These are phyloP conservation scores for Populus hybrid DNA, from an alignment of 441 rosid genomes.

Conservation along the genomic window DNA sequence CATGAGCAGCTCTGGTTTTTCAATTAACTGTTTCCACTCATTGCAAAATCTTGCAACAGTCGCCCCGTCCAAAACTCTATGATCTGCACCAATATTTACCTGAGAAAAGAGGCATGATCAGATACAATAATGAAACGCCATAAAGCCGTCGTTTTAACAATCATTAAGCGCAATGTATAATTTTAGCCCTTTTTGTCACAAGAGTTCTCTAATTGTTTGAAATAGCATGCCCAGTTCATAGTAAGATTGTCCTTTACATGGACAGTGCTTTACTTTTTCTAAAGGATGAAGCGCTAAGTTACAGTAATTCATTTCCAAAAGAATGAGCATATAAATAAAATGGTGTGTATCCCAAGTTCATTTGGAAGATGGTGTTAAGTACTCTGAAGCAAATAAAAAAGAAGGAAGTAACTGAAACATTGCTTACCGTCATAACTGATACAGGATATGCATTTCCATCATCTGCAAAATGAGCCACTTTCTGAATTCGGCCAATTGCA, in stretches of 20 bases:
- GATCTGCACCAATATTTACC: constrained; percentile 93
- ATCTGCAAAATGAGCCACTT: constrained; percentile 58
- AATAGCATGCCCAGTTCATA: neutral
- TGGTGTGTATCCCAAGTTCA: too few species aligned
- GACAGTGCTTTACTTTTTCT: neutral
- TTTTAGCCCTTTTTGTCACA: neutral
- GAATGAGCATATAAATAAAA: too few species aligned
- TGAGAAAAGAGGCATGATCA: constrained; percentile 16
- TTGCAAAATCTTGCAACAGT: constrained; percentile 89
- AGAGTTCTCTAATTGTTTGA: neutral
- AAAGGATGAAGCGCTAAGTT: too few species aligned
- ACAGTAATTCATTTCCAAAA: too few species aligned
- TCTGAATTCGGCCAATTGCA: constrained; percentile 84
- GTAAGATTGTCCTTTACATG: neutral
- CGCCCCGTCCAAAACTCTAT: constrained; percentile 92
- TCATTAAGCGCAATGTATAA: too few species aligned
- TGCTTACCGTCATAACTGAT: constrained; percentile 72
- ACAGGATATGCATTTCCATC: constrained; percentile 61
- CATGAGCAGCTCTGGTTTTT: constrained; percentile 82
- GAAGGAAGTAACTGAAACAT: neutral
- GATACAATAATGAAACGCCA: neutral
- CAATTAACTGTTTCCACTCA: constrained; percentile 81
- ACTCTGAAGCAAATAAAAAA: neutral
- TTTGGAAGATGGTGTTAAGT: too few species aligned
- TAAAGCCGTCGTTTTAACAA: neutral